Conservation (phyloP, 495 filamentous ascomycete genomes). For the Pyrenula aspistea region DNA sequence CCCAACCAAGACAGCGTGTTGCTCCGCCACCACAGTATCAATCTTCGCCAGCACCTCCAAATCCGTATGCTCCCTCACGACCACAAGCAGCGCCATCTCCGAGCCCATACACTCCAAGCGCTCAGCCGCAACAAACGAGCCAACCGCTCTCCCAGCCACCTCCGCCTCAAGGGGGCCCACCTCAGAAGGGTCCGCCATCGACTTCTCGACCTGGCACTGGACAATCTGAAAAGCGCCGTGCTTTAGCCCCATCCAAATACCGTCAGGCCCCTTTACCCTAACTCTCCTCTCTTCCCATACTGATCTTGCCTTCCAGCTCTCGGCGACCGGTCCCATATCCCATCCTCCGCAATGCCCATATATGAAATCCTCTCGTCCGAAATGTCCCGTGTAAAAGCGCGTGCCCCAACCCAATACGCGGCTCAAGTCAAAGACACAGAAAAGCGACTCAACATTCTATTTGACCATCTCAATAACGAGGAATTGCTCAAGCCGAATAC, state of each 20-base stretch:
- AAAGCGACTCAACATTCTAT: constrained; percentile 79
- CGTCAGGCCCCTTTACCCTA: constrained; percentile 35
- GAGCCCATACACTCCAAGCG: constrained; percentile 14
- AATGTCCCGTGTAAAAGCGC: constrained; percentile 74
- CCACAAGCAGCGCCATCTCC: constrained; percentile 11
- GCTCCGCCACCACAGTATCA: constrained; percentile 47
- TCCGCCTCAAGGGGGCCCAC: constrained; percentile 21
- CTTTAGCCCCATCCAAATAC: constrained; percentile 48
- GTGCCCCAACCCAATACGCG: constrained; percentile 71
- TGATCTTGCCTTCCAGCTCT: constrained; percentile 33
- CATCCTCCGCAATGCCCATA: constrained; percentile 58
- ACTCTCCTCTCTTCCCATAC: neutral
- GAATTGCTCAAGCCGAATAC: constrained; percentile 79
- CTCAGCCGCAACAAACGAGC: constrained; percentile 25
- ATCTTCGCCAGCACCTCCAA: constrained; percentile 43
- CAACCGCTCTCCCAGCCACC: constrained; percentile 33
- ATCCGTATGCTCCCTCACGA: constrained; percentile 32
- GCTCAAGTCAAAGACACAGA: constrained; percentile 85
- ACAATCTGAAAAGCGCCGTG: constrained; percentile 30
- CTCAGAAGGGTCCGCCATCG: constrained; percentile 17
- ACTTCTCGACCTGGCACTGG: constrained; percentile 39
- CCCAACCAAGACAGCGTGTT: constrained; percentile 26
- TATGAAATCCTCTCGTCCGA: constrained; percentile 72
- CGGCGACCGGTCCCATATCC: constrained; percentile 87
- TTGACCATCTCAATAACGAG: constrained; percentile 93